These are phyloP conservation scores for Colletotrichum siamense DNA, from an alignment of 2,329 filamentous ascomycete species.

Conservation along the genomic window DNA sequence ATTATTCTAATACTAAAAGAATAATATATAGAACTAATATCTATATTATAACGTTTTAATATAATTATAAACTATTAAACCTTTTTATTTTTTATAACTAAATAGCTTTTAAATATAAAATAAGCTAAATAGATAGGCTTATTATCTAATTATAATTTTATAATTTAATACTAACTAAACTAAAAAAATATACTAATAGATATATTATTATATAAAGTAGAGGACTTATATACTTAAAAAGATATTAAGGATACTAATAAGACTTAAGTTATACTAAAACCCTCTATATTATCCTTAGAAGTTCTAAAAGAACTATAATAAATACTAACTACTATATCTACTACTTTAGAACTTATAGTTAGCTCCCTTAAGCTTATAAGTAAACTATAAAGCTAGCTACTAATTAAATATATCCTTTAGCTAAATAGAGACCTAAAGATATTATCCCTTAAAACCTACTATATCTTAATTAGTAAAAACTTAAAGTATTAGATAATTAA, in stretches of 20 bases:
- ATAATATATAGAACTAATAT: not conserved
- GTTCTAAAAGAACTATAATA: rapidly evolving
- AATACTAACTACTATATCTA: not conserved
- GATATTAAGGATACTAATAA: not conserved
- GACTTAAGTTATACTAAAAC: not conserved
- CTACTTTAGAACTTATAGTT: not conserved
- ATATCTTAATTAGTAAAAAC: not conserved
- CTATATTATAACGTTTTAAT: not conserved
- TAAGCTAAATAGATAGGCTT: not conserved
- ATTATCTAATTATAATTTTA: not conserved
- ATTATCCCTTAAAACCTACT: rapidly evolving
- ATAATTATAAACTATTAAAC: not conserved
- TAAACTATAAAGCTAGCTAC: too few species aligned
- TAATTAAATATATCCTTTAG: too few species aligned
- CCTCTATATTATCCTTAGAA: not conserved
- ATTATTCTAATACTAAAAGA: not conserved
- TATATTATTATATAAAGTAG: not conserved
- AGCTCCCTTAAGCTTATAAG: too few species aligned
- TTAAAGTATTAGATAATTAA: not conserved
- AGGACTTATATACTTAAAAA: not conserved
- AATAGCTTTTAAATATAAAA: not conserved
- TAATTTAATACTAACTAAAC: not conserved
- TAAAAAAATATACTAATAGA: not conserved
- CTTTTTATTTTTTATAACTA: not conserved
- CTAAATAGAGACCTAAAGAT: too few species aligned